Percentiles rank a stretch among this genome's conserved stretches.
phyloP scores from a whole-genome alignment of 2,329 filamentous ascomycete genomes.

The Dactylellina haptotyla region DNA sequence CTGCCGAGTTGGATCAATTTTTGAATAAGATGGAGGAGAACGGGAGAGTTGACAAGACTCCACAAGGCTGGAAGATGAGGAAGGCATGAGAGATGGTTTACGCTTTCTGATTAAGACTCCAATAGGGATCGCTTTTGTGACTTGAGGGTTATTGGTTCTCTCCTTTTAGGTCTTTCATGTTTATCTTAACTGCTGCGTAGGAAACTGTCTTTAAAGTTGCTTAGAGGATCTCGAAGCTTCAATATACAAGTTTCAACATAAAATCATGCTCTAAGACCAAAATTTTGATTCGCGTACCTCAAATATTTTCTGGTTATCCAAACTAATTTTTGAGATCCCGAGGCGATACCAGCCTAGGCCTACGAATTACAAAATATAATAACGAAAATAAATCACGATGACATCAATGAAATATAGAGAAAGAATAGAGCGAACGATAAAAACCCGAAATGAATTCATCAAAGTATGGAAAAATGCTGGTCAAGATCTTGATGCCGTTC shows the following conservation, averaged over 20 bases:
- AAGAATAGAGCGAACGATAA: too few species aligned
- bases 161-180: slow-evolving; percentile 4
- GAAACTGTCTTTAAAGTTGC: slow-evolving; percentile 3
- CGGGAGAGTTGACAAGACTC: slow-evolving; percentile 73
- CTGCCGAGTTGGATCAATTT: slow-evolving; percentile 86
- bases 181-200: slow-evolving; percentile 17
- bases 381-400: neutral
- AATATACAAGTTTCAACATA: slow-evolving; percentile 22
- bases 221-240: too few species aligned
- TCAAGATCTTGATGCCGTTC: neutral
- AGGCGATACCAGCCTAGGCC: too few species aligned
- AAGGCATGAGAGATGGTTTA: slow-evolving; percentile 57
- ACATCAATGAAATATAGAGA: neutral
- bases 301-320: neutral
- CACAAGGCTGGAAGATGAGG: slow-evolving; percentile 77
- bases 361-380: neutral
- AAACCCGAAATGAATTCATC: neutral
- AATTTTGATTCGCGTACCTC: neutral
- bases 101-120: neutral
- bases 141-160: slow-evolving; percentile 6
- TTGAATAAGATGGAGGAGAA: slow-evolving; percentile 79
- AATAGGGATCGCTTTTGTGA: neutral
- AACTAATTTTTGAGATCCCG: too few species aligned
- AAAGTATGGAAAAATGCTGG: neutral
- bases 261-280: slow-evolving; percentile 16